Percentiles rank a stretch among this genome's conserved stretches.
These are phyloP conservation scores for Besnoitia besnoiti DNA, from an alignment of 169 alveolate genomes.

Conservation along the genomic window DNA sequence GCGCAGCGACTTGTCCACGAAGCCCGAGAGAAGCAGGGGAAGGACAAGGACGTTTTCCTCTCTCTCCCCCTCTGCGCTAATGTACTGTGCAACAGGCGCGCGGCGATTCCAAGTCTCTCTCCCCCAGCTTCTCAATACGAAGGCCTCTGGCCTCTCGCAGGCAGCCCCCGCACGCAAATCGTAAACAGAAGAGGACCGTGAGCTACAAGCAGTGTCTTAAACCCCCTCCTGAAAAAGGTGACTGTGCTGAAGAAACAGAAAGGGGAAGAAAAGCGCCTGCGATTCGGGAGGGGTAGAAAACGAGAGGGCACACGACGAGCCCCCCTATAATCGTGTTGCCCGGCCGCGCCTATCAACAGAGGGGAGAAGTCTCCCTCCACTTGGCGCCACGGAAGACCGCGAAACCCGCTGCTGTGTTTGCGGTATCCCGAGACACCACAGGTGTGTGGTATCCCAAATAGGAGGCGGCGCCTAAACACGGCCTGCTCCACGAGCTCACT, in stretches of 20 bases:
- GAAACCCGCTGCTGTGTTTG: background rate
- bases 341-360: background rate
- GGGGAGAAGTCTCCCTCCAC: background rate
- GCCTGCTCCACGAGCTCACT: background rate
- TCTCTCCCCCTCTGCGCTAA: background rate
- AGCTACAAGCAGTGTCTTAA: background rate
- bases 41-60: background rate
- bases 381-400: no score
- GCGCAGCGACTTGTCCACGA: background rate
- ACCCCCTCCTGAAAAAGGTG: background rate
- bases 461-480: background rate
- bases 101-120: background rate
- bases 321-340: background rate
- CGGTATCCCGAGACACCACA: background rate
- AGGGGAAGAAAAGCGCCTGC: background rate
- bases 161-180: background rate
- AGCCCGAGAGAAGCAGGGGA: background rate
- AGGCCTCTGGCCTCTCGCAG: background rate
- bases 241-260: background rate
- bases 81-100: background rate
- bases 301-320: background rate
- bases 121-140: conserved; percentile 9
- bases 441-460: background rate
- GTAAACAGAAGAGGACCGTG: background rate
- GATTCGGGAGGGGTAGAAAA: background rate